Percentiles rank a stretch among this genome's conserved stretches.
Evolutionary conservation across 2,329 filamentous ascomycete species (phyloP).

Genomic region (Colletotrichum karsti): DNA sequence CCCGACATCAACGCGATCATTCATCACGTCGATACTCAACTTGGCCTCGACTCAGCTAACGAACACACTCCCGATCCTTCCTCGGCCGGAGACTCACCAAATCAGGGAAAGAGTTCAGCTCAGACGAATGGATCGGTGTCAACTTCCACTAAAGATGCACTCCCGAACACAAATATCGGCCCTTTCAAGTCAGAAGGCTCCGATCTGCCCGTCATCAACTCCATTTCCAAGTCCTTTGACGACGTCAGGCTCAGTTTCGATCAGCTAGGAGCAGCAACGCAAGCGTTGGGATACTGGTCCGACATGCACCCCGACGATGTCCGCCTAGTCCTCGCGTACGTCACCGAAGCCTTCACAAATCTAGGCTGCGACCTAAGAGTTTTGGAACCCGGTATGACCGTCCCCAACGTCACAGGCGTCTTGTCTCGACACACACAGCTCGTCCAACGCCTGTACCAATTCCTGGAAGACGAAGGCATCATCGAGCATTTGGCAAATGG

Average conservation of each 20-base stretch:
- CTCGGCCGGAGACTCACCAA: too few relatives aligned
- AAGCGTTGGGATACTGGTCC: conserved; percentile 34
- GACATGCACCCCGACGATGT: conserved; percentile 38
- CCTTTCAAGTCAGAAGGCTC: fast-evolving
- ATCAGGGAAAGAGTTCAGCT: too few relatives aligned
- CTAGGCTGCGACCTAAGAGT: conserved; percentile 37
- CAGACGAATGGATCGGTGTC: too few relatives aligned
- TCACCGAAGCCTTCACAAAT: conserved; percentile 38
- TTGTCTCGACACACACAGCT: conserved; percentile 37
- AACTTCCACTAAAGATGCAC: too few relatives aligned
- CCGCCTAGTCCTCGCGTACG: conserved; percentile 40
- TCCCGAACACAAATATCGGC: not conserved
- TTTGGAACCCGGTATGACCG: conserved; percentile 29
- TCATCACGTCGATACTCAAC: not conserved
- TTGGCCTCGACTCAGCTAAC: not conserved
- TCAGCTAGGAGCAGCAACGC: not conserved
- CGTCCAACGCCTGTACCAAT: conserved; percentile 34
- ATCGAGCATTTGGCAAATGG: not conserved
- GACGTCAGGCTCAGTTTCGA: conserved; percentile 14
- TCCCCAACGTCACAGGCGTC: conserved; percentile 29
- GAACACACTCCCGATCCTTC: too few relatives aligned
- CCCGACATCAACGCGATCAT: not conserved
- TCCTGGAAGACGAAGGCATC: conserved; percentile 34
- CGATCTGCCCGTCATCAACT: not conserved
- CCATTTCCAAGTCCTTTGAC: not conserved